These are phyloP conservation scores for Botrytis paeoniae DNA, from an alignment of 2,329 filamentous ascomycete species.

Conservation along the genomic window DNA sequence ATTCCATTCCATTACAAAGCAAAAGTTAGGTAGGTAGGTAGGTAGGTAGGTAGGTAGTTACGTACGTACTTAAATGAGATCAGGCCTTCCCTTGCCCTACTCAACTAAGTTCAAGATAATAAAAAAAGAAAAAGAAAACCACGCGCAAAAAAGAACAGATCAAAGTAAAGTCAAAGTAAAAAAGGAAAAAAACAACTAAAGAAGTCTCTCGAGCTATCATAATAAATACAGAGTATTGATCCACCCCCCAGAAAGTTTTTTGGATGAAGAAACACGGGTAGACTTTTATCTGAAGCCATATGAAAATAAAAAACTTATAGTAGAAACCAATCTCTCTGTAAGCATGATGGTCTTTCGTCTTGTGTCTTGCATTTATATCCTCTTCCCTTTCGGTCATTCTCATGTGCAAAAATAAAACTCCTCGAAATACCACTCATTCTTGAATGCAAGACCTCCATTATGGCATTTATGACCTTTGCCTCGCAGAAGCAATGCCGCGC, in stretches of 20 bases:
- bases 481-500: conserved; percentile 18
- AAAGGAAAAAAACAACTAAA: background rate
- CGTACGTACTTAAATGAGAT: background rate
- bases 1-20: conserved; percentile 17
- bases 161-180: conserved; percentile 8
- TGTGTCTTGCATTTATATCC: background rate
- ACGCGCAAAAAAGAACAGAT: background rate
- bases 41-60: background rate
- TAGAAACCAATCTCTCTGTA: conserved; percentile 1
- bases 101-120: background rate
- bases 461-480: conserved; percentile 9
- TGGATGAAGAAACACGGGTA: background rate
- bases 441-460: conserved; percentile 15
- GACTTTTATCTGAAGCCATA: background rate
- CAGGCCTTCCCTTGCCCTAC: background rate
- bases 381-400: conserved; percentile 4
- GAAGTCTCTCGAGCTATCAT: conserved; percentile 16
- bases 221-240: conserved; percentile 22
- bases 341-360: conserved; percentile 3
- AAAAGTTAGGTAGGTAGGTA: conserved; percentile 10
- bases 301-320: background rate
- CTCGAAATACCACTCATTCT: conserved; percentile 15
- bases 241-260: background rate
- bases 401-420: conserved; percentile 18
- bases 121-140: background rate